Base-by-base conservation (phyloP, 371 early-diverging fungal genomes). In the Mucor sp. region DNA sequence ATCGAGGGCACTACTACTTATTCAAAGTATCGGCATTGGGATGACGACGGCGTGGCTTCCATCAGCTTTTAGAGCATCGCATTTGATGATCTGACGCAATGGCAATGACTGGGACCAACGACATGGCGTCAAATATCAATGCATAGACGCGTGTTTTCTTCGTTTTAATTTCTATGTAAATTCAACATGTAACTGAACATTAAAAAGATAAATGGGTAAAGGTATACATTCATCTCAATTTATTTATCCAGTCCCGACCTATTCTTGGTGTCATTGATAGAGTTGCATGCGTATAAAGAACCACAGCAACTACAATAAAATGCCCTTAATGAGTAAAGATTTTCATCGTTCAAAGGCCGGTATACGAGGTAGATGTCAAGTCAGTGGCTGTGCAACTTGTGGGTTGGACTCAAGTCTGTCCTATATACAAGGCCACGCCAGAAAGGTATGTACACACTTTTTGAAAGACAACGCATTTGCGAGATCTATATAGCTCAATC, bases 241-340 rank as follows among this genome's bases (percentile, higher is more conserved):
- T 30, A 56, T 56, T 56, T 56, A 56, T 32, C n/a, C 56, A 56
- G 56, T 32, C 32, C 23, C 21, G n/a, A 17, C 17, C n/a, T 56
- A 27, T 3, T 66, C 66, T 66, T 50, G 66, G 59, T 39, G 58
- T 63, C 66, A 66, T 33, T 11, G 66, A 66, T 66, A 66, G 66
- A 66, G 60, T 17, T 66, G 39, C 59, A 50, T 60, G 59, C 17
- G 60, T 48, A 66, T 30, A 3, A 21, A 56, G 23, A 47, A 41
- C 41, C 30, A 58, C 65, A 66, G 53, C 37, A 66, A 33, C 66
- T 66, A 66, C 66, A 66, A 66, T 66, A 66, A 65, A 66, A 59
- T 60, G 66, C 66, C 66, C 66, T 47, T 66, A 48, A 57, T 47
- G 56, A 65, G 58, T 58, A 65, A 58, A 47, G 56, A 15, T 8